phyloP scores from a whole-genome alignment of 148 eudicot genomes.

The Beta vulgaris region DNA sequence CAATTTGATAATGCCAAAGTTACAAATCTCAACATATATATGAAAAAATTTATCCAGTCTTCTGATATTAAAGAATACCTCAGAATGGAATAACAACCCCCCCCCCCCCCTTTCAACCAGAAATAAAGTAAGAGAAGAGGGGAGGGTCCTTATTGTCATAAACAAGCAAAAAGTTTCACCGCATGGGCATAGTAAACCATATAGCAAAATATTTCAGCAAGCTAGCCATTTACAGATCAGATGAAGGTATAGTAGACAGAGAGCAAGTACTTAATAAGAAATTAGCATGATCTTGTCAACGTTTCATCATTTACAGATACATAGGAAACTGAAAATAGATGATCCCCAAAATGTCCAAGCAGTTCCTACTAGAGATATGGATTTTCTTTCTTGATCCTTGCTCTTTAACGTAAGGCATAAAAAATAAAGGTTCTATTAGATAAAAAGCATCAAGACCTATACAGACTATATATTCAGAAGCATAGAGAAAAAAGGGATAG shows the following conservation, averaged over 20 bases:
- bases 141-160: neutral
- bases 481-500: neutral
- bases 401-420: neutral
- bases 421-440: neutral
- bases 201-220: too few species aligned
- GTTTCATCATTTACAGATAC: neutral
- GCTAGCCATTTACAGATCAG: too few species aligned
- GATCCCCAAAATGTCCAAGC: neutral
- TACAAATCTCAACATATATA: constrained; percentile 14
- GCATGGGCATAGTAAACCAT: too few species aligned
- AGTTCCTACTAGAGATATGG: neutral
- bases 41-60: neutral
- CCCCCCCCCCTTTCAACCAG: neutral
- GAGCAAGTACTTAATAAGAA: neutral
- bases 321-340: neutral
- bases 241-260: neutral
- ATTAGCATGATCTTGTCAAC: neutral
- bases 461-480: neutral
- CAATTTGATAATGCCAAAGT: constrained; percentile 27
- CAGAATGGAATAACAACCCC: neutral
- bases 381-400: neutral
- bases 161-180: neutral
- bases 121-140: neutral
- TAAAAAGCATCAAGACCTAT: neutral
- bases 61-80: neutral